Percentiles rank a stretch among this genome's conserved stretches.
Evolutionary conservation across 2,329 filamentous ascomycete species (phyloP).

Genomic region (Xylariaceae sp.): DNA sequence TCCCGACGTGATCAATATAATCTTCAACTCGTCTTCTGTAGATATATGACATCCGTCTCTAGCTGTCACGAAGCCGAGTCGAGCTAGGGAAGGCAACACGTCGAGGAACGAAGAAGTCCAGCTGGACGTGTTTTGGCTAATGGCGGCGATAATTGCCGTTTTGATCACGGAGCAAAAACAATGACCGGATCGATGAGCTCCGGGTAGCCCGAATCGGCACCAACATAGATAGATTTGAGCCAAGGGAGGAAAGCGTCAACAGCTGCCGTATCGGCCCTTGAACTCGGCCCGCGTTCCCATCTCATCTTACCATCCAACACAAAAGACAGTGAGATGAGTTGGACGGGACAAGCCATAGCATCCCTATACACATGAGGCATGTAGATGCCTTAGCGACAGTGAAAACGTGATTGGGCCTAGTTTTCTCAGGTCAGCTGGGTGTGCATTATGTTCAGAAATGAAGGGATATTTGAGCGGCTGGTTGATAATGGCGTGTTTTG

Average conservation of each 20-base stretch:
- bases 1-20: conserved; percentile 3
- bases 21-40: not conserved
- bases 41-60: conserved; percentile 1
- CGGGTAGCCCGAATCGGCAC: conserved; percentile 17
- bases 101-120: not conserved
- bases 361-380: not conserved
- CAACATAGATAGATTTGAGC: conserved; percentile 1
- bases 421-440: not conserved
- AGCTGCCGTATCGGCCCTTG: conserved; percentile 1
- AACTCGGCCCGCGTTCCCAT: conserved; percentile 9
- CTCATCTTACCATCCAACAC: not conserved
- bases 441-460: not conserved
- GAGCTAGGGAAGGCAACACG: not conserved
- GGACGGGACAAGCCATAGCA: not conserved
- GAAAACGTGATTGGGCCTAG: not conserved
- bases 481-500: not conserved
- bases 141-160: conserved; percentile 20
- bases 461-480: not conserved
- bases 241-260: not conserved
- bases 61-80: not conserved
- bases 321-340: not conserved
- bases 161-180: conserved; percentile 16
- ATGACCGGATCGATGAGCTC: conserved; percentile 11
- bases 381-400: not conserved
- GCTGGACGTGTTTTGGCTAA: conserved; percentile 6